Conservation (phyloP, 2,329 filamentous ascomycete genomes). For the Penicillium rolfsii region DNA sequence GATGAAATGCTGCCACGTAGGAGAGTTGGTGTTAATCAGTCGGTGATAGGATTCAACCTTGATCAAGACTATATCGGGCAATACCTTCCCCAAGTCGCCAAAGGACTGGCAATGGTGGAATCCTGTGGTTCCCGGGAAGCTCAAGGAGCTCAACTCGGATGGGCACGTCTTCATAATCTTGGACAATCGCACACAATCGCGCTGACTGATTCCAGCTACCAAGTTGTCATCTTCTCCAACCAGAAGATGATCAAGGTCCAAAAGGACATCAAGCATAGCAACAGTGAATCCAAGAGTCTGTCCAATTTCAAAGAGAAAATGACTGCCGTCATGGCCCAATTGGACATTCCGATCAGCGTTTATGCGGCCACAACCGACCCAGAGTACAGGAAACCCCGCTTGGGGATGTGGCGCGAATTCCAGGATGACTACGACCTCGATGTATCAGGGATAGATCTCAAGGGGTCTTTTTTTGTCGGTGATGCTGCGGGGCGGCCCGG, state of each 20-base stretch:
- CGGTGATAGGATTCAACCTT: constrained; percentile 76
- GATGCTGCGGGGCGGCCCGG: constrained; percentile 69
- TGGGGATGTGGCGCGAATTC: constrained; percentile 82
- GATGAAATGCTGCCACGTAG: not conserved
- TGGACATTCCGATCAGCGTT: constrained; percentile 72
- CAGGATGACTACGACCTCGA: constrained; percentile 64
- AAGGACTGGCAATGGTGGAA: constrained; percentile 97
- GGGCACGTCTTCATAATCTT: constrained; percentile 54
- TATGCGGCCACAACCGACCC: constrained; percentile 88
- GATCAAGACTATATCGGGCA: constrained; percentile 78
- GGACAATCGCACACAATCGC: not conserved
- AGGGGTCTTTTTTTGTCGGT: constrained; percentile 80
- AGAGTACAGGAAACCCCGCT: constrained; percentile 80
- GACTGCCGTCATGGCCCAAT: constrained; percentile 65
- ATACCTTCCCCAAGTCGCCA: constrained; percentile 70
- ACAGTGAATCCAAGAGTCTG: constrained; percentile 68
- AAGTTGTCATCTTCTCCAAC: constrained; percentile 81
- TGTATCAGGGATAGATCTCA: constrained; percentile 65
- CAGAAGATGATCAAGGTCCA: constrained; percentile 81
- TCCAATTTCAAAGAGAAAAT: constrained; percentile 83
- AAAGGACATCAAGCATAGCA: constrained; percentile 70
- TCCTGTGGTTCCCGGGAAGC: constrained; percentile 64
- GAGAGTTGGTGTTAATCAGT: not conserved
- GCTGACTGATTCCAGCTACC: constrained; percentile 58
- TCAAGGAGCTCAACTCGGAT: constrained; percentile 71